phyloP scores from a whole-genome alignment of 768 basidiomycete genomes.

The Podaxis sp. region DNA sequence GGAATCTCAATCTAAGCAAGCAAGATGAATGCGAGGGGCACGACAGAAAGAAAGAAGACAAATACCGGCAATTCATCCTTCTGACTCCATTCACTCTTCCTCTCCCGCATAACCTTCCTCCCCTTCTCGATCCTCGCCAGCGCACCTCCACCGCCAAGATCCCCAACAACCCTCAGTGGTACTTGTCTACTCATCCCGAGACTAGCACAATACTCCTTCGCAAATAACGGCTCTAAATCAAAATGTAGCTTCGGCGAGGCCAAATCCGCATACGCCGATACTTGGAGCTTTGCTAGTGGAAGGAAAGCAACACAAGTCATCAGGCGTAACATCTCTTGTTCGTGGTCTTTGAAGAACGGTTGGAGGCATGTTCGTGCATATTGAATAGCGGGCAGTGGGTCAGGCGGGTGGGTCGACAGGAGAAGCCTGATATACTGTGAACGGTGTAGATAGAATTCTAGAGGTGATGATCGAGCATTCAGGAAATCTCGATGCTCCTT shows the following conservation, averaged over 20 bases:
- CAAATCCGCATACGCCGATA: constrained; percentile 75
- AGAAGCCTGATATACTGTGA: constrained; percentile 86
- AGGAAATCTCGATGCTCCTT: constrained; percentile 65
- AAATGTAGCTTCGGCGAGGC: constrained; percentile 70
- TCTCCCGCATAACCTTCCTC: constrained; percentile 87
- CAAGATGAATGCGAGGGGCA: neutral
- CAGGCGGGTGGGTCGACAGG: constrained; percentile 57
- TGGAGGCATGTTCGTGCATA: constrained; percentile 74
- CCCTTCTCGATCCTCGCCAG: constrained; percentile 93
- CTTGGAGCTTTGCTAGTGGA: constrained; percentile 62
- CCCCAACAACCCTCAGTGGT: constrained; percentile 85
- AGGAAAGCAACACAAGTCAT: constrained; percentile 71
- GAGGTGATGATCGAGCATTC: constrained; percentile 65
- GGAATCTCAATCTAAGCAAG: constrained; percentile 88
- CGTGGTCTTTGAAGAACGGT: constrained; percentile 62
- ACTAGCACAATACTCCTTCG: constrained; percentile 85
- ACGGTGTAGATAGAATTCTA: constrained; percentile 90
- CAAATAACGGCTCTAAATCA: constrained; percentile 81
- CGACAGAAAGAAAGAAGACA: neutral
- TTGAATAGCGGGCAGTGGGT: constrained; percentile 58
- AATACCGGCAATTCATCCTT: constrained; percentile 85
- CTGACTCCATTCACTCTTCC: constrained; percentile 91
- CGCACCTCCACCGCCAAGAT: constrained; percentile 91
- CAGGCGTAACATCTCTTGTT: constrained; percentile 66
- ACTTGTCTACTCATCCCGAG: constrained; percentile 89